Percentiles rank a stretch among this genome's conserved stretches.
phyloP scores from a whole-genome alignment of 1,284 basidiomycete genomes.

The Amylostereum chailletii region DNA sequence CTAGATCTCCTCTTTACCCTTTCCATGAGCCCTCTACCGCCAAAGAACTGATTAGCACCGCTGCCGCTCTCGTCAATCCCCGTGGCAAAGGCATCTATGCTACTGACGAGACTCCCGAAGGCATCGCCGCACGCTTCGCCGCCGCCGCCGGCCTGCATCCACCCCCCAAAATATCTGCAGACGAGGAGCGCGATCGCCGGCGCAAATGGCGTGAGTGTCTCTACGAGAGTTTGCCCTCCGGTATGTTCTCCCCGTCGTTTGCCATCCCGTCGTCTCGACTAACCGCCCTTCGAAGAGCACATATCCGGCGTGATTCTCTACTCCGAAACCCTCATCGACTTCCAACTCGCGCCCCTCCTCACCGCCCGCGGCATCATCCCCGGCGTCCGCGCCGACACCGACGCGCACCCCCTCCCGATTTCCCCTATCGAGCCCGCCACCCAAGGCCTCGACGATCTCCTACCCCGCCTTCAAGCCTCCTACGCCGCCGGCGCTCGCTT shows the following conservation, averaged over 20 bases:
- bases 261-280: background rate
- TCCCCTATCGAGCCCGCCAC: conserved; percentile 37
- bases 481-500: conserved; percentile 37
- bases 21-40: conserved; percentile 32
- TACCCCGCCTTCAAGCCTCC: conserved; percentile 32
- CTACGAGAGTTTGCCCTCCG: conserved; percentile 32
- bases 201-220: conserved; percentile 35
- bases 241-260: conserved; percentile 16
- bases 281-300: conserved; percentile 24
- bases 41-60: conserved; percentile 32
- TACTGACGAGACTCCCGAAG: conserved; percentile 41
- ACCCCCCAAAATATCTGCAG: conserved; percentile 21
- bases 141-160: conserved; percentile 23
- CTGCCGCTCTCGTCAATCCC: conserved; percentile 34
- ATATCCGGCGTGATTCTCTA: conserved; percentile 44
- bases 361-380: conserved; percentile 36
- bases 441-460: conserved; percentile 39
- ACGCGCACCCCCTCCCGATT: conserved; percentile 35
- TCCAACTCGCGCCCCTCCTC: conserved; percentile 35
- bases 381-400: conserved; percentile 42
- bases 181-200: conserved; percentile 30
- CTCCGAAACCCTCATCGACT: conserved; percentile 37
- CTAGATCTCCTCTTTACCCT: conserved; percentile 26
- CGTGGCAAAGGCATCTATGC: conserved; percentile 46
- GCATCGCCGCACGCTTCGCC: conserved; percentile 31